phyloP scores from a whole-genome alignment of 2,329 filamentous ascomycete species.

The Septoria linicola region DNA sequence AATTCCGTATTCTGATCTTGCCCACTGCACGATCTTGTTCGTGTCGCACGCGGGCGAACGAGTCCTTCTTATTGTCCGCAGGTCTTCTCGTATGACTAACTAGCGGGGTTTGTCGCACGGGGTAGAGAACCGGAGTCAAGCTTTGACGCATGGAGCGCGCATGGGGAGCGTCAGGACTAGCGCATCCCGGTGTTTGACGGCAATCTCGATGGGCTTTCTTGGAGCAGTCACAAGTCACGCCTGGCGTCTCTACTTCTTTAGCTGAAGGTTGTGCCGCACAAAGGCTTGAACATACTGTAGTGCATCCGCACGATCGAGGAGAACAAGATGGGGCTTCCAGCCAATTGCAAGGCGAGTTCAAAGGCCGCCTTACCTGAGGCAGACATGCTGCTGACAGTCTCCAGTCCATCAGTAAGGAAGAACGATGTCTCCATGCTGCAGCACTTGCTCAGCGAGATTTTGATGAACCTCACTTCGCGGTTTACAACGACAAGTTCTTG shows the following conservation, averaged over 20 bases:
- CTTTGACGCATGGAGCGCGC: slow-evolving; percentile 5
- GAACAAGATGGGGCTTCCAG: slow-evolving; percentile 13
- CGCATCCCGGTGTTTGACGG: slow-evolving; percentile 10
- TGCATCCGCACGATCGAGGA: background rate
- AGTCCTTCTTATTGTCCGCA: background rate
- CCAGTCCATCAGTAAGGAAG: slow-evolving; percentile 21
- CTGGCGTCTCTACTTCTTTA: slow-evolving; percentile 1
- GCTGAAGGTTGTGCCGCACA: background rate
- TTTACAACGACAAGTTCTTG: slow-evolving; percentile 33
- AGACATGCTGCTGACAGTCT: slow-evolving; percentile 7
- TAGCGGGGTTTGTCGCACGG: slow-evolving; percentile 4
- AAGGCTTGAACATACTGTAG: background rate
- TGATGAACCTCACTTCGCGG: slow-evolving; percentile 27
- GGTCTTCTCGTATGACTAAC: slow-evolving; percentile 4
- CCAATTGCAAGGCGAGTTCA: slow-evolving; percentile 22
- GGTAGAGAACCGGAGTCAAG: slow-evolving; percentile 6
- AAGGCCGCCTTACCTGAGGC: background rate
- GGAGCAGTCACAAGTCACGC: background rate
- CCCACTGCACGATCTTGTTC: too few species aligned
- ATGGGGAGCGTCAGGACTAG: background rate
- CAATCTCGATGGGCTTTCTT: background rate
- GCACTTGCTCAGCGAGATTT: slow-evolving; percentile 19
- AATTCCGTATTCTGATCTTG: too few species aligned
- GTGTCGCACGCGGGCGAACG: background rate
- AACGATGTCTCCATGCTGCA: slow-evolving; percentile 12